Base-by-base conservation (phyloP, 2,329 filamentous ascomycete species). In the Polytolypa hystricis region DNA sequence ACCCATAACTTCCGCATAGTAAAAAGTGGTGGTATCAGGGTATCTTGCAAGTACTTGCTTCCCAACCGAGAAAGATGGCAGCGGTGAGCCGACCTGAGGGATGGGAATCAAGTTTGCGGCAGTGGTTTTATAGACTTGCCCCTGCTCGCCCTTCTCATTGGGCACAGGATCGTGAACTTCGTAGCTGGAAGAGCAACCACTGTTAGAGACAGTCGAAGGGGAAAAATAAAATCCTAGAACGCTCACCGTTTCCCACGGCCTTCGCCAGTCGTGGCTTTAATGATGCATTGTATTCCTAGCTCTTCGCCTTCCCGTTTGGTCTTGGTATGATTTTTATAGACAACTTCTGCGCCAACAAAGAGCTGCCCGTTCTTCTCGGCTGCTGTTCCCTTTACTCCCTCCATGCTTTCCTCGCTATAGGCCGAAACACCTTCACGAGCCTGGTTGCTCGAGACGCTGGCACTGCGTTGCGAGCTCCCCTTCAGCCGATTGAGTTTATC, bases 11-110 rank as follows among this genome's bases (percentile, higher is more conserved):
- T 86, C 81, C 1, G 84, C 84, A 54, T 82, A 79, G 56, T 91
- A 91, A 50, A 91, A 89, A 0, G 82, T 87, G 1, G 84, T 87
- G 1, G 84, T 89, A 48, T 85, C 79, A 0, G 84, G 84, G 51
- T 91, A 91, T 40, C 85, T 65, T 0, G 84, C 84, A 39, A 89
- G 65, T 6, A 89, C 83, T 30, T 77, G 73, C 53, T 80, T 83
- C 30, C 81, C 80, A 26, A 73, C 61, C 5, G 67, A 50, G 46
- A 73, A 76, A 23, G 81, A 74, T 40, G 81, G 71, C 27, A 81
- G 68, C 3, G 70, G 61, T 11, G 80, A 64, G 2, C 60, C 74
- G 43, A 58, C 64, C 45, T 73, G 68, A 2, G 83, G 79, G 39
- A 91, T 86, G 2, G 79, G 74, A 30, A 87, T 86, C 68, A 91